These are phyloP conservation scores for Chiua virens DNA, from an alignment of 768 basidiomycete species.

Conservation along the genomic window DNA sequence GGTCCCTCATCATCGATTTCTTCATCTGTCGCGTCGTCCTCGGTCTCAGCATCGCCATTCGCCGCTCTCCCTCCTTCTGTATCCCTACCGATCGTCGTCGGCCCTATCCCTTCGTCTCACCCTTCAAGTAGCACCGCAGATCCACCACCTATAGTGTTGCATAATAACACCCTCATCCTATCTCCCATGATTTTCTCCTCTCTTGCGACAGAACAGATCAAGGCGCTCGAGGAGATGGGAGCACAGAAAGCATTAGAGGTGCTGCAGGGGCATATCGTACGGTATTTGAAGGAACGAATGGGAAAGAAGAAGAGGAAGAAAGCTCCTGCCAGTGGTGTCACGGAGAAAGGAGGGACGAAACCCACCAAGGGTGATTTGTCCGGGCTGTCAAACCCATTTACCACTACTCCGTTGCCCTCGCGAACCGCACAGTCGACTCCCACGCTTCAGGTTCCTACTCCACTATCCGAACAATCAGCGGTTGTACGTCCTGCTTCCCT, in stretches of 20 bases:
- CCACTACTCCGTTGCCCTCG: conserved; percentile 41
- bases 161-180: conserved; percentile 80
- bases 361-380: conserved; percentile 35
- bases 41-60: conserved; percentile 21
- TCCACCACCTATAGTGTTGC: conserved; percentile 68
- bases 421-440: conserved; percentile 16
- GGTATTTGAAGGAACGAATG: conserved; percentile 77
- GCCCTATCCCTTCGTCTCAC: conserved; percentile 66
- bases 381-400: conserved; percentile 40
- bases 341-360: conserved; percentile 44
- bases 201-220: conserved; percentile 69
- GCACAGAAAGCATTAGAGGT: conserved; percentile 80
- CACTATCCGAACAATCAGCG: too few relatives aligned
- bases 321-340: conserved; percentile 30
- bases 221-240: conserved; percentile 75
- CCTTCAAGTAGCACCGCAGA: conserved; percentile 47
- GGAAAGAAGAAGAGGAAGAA: conserved; percentile 40
- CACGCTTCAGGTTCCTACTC: not conserved
- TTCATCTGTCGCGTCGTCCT: conserved; percentile 3
- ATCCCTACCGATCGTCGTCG: conserved; percentile 74
- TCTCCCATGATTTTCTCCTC: conserved; percentile 84
- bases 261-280: conserved; percentile 81
- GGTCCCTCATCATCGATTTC: conserved; percentile 12
- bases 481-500: conserved; percentile 1
- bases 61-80: conserved; percentile 42